phyloP scores from a whole-genome alignment of 306 rosid genomes.

The Urtica urens region DNA sequence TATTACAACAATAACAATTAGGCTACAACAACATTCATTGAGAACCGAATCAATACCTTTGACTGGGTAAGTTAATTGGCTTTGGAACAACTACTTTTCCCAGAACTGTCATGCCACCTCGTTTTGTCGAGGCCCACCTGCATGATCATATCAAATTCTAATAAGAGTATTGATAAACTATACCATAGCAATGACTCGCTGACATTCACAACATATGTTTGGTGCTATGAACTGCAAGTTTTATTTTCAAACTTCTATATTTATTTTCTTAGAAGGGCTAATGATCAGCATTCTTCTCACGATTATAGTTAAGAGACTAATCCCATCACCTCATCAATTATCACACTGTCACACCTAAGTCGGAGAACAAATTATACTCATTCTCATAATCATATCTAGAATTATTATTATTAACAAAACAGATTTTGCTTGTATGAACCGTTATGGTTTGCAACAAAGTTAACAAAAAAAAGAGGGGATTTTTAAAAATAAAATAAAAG shows the following conservation, averaged over 20 bases:
- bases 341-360: neutral
- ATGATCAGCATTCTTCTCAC: neutral
- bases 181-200: neutral
- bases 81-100: slow-evolving; percentile 95
- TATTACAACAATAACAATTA: neutral
- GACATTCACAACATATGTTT: neutral
- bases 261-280: neutral
- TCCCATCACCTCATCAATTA: neutral
- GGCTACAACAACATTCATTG: slow-evolving; percentile 6
- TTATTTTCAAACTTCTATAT: neutral
- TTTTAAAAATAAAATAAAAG: no score
- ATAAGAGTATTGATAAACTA: neutral
- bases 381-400: neutral
- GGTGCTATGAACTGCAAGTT: neutral
- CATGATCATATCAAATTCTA: slow-evolving; percentile 19
- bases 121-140: slow-evolving; percentile 67
- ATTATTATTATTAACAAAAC: neutral
- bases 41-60: slow-evolving; percentile 59
- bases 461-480: slow-evolving; percentile 2
- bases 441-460: slow-evolving; percentile 1
- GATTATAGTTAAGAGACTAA: neutral
- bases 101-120: slow-evolving; percentile 82
- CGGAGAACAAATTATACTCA: neutral
- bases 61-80: slow-evolving; percentile 91
- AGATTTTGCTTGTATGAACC: neutral